Conservation (phyloP, 2,329 filamentous ascomycete genomes). For the Tolypocladium capitatum region DNA sequence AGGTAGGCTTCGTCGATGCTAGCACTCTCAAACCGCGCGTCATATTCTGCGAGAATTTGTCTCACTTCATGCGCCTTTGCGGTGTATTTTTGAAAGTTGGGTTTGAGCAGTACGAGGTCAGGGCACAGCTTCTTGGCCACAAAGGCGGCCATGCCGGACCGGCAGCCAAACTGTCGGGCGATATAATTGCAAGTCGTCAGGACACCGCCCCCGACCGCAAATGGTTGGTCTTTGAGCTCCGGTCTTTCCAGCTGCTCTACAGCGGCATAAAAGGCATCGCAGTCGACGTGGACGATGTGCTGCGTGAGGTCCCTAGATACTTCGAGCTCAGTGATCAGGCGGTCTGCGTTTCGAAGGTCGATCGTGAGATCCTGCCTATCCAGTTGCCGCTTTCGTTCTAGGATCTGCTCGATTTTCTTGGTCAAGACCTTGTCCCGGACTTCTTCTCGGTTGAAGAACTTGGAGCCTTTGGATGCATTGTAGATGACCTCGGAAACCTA, state of each 20-base stretch:
- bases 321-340: constrained; percentile 70
- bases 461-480: constrained; percentile 89
- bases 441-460: constrained; percentile 90
- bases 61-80: constrained; percentile 83
- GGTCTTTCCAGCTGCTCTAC: constrained; percentile 78
- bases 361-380: constrained; percentile 61
- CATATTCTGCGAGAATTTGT: constrained; percentile 71
- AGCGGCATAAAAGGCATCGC: constrained; percentile 93
- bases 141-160: constrained; percentile 92
- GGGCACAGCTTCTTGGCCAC: constrained; percentile 92
- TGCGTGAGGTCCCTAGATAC: constrained; percentile 68
- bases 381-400: constrained; percentile 60
- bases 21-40: constrained; percentile 80
- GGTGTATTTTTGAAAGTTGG: constrained; percentile 84
- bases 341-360: constrained; percentile 66
- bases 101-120: constrained; percentile 63
- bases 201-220: constrained; percentile 68
- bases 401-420: constrained; percentile 68
- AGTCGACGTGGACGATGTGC: constrained; percentile 81
- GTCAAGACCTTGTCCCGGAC: constrained; percentile 70
- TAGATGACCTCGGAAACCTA: constrained; percentile 93
- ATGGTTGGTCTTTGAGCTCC: constrained; percentile 73
- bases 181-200: constrained; percentile 70
- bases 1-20: constrained; percentile 95
- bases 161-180: constrained; percentile 77